These are phyloP conservation scores for Chaetomium olivaceum DNA, from an alignment of 2,329 filamentous ascomycete genomes.

Conservation along the genomic window DNA sequence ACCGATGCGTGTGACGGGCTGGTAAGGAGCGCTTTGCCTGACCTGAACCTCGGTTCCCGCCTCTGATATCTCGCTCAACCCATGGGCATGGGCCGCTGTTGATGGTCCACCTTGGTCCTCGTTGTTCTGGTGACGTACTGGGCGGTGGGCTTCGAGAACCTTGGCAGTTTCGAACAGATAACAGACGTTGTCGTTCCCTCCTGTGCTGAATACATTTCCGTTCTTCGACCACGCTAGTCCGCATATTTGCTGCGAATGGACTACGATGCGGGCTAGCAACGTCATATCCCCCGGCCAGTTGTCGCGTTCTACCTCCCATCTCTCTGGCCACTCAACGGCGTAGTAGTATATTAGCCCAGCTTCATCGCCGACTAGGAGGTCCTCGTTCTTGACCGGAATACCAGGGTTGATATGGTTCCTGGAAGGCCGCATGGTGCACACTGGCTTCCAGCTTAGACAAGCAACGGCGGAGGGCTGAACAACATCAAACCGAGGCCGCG, in stretches of 20 bases:
- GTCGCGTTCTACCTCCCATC: constrained; percentile 62
- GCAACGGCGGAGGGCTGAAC: constrained; percentile 72
- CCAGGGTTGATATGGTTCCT: constrained; percentile 50
- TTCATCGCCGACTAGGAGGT: constrained; percentile 85
- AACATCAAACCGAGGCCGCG: constrained; percentile 71
- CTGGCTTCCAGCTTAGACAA: constrained; percentile 79
- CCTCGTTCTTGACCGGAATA: constrained; percentile 67
- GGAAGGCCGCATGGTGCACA: constrained; percentile 53
- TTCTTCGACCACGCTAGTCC: constrained; percentile 63
- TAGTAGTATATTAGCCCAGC: constrained; percentile 83
- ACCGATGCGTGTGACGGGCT: constrained; percentile 50
- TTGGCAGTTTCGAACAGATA: constrained; percentile 73
- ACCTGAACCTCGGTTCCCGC: constrained; percentile 31
- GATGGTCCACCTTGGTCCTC: neutral
- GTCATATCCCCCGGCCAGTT: constrained; percentile 78
- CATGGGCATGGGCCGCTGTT: neutral
- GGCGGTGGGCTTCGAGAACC: constrained; percentile 45
- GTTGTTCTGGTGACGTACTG: neutral
- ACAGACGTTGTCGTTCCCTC: constrained; percentile 90
- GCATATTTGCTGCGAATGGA: constrained; percentile 88
- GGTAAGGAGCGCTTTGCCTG: constrained; percentile 36
- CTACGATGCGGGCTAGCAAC: constrained; percentile 71
- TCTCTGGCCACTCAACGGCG: constrained; percentile 77
- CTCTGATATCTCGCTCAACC: constrained; percentile 23
- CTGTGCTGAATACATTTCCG: constrained; percentile 77